Percentiles rank a stretch among this genome's conserved stretches.
Evolutionary conservation across 768 basidiomycete genomes (phyloP).

Genomic region (Chlorophyllum brunneum): DNA sequence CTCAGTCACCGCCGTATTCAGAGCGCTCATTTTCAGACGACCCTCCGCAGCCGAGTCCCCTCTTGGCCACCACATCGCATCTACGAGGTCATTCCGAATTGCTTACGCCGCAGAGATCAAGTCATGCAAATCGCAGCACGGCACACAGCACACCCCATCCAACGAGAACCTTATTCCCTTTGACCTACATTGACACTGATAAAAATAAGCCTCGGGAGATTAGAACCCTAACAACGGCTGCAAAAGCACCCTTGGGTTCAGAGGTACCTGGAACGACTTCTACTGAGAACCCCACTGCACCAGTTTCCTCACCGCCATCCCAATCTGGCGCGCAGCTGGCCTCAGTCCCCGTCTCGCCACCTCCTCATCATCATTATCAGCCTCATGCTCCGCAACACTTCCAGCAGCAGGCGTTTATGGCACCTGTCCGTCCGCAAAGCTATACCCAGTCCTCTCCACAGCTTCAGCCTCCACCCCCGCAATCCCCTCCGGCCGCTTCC

Average conservation of each 20-base stretch:
- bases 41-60: background rate
- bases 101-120: background rate
- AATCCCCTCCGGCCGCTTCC: background rate
- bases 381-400: background rate
- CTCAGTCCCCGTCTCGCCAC: background rate
- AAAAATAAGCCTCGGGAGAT: background rate
- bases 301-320: background rate
- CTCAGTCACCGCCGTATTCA: constrained; percentile 6
- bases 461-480: background rate
- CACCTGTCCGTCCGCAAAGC: background rate
- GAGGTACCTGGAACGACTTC: background rate
- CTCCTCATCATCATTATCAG: background rate
- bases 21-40: constrained; percentile 4
- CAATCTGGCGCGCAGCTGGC: background rate
- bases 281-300: background rate
- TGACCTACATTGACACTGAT: constrained; percentile 1
- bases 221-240: background rate
- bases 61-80: background rate
- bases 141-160: background rate
- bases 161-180: constrained; percentile 5
- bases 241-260: background rate
- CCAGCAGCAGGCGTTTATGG: background rate
- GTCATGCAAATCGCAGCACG: background rate
- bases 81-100: background rate
- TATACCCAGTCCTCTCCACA: background rate